A percentile compares a stretch with the other conserved stretches of the same genome.
These are phyloP conservation scores for Coemansia sp. DNA, from an alignment of 192 early-diverging fungal genomes.

Conservation along the genomic window DNA sequence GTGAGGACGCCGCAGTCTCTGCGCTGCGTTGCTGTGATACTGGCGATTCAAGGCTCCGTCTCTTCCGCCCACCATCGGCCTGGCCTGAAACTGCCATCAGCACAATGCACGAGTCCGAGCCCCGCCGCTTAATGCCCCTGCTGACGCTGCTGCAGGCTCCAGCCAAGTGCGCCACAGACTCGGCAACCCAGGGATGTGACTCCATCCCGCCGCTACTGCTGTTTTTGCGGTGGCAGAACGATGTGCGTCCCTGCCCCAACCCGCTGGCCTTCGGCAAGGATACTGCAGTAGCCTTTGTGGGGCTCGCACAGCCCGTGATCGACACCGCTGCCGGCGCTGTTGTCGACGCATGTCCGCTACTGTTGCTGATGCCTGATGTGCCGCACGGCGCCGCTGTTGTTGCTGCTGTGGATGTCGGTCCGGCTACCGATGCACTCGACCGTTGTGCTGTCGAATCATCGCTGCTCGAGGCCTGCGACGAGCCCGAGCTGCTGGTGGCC, in stretches of 20 bases:
- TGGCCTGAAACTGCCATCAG: constrained; percentile 25
- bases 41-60: constrained; percentile 17
- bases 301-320: neutral
- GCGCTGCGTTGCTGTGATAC: neutral
- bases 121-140: constrained; percentile 45
- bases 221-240: constrained; percentile 1
- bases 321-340: neutral
- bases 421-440: neutral
- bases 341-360: constrained; percentile 12
- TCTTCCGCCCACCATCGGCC: constrained; percentile 7
- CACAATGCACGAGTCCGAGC: constrained; percentile 43
- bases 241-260: neutral
- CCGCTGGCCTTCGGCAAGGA: neutral
- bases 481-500: neutral
- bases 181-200: neutral
- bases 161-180: constrained; percentile 7
- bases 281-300: neutral
- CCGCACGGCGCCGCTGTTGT: constrained; percentile 8
- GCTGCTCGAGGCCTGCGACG: neutral
- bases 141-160: neutral
- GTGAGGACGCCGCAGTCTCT: constrained; percentile 4
- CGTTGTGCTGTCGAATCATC: neutral
- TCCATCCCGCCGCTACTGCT: neutral
- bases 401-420: constrained; percentile 8
- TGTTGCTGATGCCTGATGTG: neutral